Evolutionary conservation across 371 early-diverging fungal genomes (phyloP), one percentile per base, ranked within the genome.

Genomic region (Circinella umbellata): DNA sequence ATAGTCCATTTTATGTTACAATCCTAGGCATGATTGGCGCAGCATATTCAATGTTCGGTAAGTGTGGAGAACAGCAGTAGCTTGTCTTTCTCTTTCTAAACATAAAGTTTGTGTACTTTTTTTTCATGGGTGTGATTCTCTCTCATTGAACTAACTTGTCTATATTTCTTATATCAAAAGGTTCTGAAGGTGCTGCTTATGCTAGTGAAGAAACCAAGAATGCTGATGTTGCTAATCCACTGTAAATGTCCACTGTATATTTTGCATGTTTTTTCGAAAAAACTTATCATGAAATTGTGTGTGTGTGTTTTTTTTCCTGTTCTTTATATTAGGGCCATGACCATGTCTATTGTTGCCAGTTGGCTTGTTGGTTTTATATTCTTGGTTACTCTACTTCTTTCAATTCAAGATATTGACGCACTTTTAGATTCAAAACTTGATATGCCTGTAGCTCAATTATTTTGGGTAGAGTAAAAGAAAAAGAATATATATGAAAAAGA

Each of bases 181-280:
- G 84, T 20, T 79, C 78, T 54, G 84, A 83, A 64, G 73, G 79
- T 55, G 80, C 78, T 5, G 81, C 81, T 35, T 73, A 74, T 18
- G 77, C 78, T 3, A 81, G 73, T 66, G 84, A 83, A 61, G 84
- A 83, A 62, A 81, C 84, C 20, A 73, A 81, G 36, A 78, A 81
- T 62, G 84, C 84, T 3, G 80, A 81, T 42, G 70, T 73, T 3
- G 75, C 80, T 11, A 73, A 78, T n/a, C 75, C 84, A 15, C n/a
- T 79, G 80, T 82, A 73, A 72, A 3, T 2, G 2, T 27, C 27
- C 13, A 47, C 20, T 15, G 3, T 34, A 49, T 18, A 27, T 27
- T 27, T 27, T 27, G 27, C 27, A 27, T 27, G 42, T 42, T 9
- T 11, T 42, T 11, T 11, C 3, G 3, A 11, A 42, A 42, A 42